phyloP scores from a whole-genome alignment of 495 filamentous ascomycete species.

The Polyplosphaeria fusca region DNA sequence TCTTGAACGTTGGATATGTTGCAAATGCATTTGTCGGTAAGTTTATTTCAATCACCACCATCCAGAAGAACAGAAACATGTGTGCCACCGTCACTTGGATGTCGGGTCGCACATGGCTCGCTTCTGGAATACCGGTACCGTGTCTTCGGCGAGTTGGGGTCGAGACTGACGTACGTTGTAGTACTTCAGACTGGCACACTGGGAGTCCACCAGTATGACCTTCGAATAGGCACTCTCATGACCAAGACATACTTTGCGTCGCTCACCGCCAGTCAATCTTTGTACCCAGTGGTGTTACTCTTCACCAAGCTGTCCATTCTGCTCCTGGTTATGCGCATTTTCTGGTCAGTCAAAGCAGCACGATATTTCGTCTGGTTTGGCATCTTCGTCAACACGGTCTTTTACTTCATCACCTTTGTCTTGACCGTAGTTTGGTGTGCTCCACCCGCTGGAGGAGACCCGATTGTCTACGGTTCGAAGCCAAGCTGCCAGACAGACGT shows the following conservation, averaged over 20 bases:
- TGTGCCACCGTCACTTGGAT: too few relatives aligned
- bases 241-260: neutral
- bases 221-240: slow-evolving; percentile 1
- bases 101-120: too few relatives aligned
- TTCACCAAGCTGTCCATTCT: slow-evolving; percentile 15
- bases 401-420: slow-evolving; percentile 6
- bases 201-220: neutral
- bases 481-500: neutral
- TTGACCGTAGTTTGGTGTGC: slow-evolving; percentile 10
- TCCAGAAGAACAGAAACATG: too few relatives aligned
- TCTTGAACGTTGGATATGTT: slow-evolving; percentile 4
- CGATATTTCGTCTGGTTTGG: neutral
- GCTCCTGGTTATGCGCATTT: slow-evolving; percentile 1
- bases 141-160: neutral
- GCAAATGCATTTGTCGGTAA: neutral
- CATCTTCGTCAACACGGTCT: neutral
- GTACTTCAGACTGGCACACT: neutral
- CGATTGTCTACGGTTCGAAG: slow-evolving; percentile 5
- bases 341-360: neutral
- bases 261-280: slow-evolving; percentile 1
- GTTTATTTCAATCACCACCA: too few relatives aligned
- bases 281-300: slow-evolving; percentile 1
- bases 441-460: slow-evolving; percentile 1
- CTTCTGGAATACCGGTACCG: too few relatives aligned
- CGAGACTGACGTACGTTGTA: neutral